Base-by-base conservation (phyloP, 2,329 filamentous ascomycete genomes). In the Monosporascus sp. region DNA sequence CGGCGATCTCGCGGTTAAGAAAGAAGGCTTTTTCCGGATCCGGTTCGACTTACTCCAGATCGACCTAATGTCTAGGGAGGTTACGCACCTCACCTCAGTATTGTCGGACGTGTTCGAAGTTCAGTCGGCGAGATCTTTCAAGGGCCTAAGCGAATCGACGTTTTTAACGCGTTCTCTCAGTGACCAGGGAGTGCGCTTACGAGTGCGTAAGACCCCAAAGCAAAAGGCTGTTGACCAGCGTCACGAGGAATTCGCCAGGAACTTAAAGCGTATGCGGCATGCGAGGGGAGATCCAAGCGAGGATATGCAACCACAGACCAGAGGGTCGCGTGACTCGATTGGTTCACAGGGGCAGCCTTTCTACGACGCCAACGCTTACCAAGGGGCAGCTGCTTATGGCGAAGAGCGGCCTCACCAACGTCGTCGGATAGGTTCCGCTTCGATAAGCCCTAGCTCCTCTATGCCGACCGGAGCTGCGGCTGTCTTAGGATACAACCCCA, bases 171-270 rank as follows among this genome's bases (percentile, higher is more conserved):
- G 89, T 50, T 85, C 87, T 0, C 93, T 96, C 69, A 88, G 88
- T 58, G 91, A 96, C 63, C 91, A 96, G 67, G 91, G 91, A 8
- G 89, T 96, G 15, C 86, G 90, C 50, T 74, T 96, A 35, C 81
- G 91, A 50, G 78, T 96, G 47, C 84, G 91, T 51, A 96, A 96
- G 68, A 91, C 96, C 69, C 87, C 89, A 45, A 79, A 89, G 53
- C 79, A 79, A 20, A 73, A 74, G 60, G 74, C 71, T 5, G 78
- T 75, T 18, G 71, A 75, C 53, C 81, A 78, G 64, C 71, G 74
- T 28, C 76, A 68, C 52, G 49, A 63, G 28, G 60, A 62, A 9
- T 59, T 61, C 18, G 59, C 61, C 15, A 61, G 65, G 22, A 59
- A 59, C 47, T 60, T 60, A 18, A 64, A 52, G 14, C 43, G 43